phyloP scores from a whole-genome alignment of 306 rosid genomes.

The Hippophae rhamnoides region DNA sequence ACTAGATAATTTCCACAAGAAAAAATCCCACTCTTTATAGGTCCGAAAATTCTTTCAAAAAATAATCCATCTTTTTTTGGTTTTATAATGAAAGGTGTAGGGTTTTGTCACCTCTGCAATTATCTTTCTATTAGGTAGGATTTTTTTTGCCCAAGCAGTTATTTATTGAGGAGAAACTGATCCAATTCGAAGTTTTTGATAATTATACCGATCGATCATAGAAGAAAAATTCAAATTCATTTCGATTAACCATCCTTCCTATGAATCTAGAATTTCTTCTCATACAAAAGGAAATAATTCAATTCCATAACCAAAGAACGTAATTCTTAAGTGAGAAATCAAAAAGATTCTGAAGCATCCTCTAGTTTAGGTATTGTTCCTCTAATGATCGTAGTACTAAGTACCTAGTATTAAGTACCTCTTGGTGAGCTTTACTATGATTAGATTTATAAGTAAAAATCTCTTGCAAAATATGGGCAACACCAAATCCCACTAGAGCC shows the following conservation, averaged over 20 bases:
- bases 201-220: background rate
- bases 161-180: background rate
- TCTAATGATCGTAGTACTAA: too few relatives aligned
- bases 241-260: background rate
- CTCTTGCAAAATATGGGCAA: conserved; percentile 6
- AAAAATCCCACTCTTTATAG: too few relatives aligned
- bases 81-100: too few relatives aligned
- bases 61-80: background rate
- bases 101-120: background rate
- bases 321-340: too few relatives aligned
- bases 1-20: too few relatives aligned
- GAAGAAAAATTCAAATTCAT: background rate
- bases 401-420: background rate
- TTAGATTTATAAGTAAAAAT: background rate
- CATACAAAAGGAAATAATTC: too few relatives aligned
- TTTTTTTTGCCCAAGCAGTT: background rate
- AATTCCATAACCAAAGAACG: too few relatives aligned
- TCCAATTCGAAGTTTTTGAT: background rate
- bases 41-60: too few relatives aligned
- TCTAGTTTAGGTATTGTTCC: too few relatives aligned
- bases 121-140: too few relatives aligned
- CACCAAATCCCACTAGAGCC: conserved; percentile 3
- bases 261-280: background rate
- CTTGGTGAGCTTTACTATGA: background rate
- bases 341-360: too few relatives aligned